Percentiles rank a stretch among this genome's conserved stretches.
These are phyloP conservation scores for Cutaneotrichosporon mucoides DNA, from an alignment of 1,284 basidiomycete species.

Conservation along the genomic window DNA sequence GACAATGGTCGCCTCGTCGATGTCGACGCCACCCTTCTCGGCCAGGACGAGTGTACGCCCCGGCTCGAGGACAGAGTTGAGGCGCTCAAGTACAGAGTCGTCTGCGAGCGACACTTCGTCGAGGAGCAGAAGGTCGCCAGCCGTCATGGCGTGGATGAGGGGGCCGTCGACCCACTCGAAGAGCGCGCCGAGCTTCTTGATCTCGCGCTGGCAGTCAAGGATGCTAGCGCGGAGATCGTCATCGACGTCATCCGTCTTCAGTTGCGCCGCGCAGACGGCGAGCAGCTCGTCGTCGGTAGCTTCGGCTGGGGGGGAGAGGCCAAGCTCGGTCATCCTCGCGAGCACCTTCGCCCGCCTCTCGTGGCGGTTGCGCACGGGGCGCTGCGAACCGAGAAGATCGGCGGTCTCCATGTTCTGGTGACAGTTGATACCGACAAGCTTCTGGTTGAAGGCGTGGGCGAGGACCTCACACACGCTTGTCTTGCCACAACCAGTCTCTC, in stretches of 20 bases:
- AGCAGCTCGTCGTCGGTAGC: conserved; percentile 32
- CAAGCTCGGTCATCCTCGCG: conserved; percentile 38
- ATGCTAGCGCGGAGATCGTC: conserved; percentile 18
- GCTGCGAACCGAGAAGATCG: conserved; percentile 89
- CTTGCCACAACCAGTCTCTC: conserved; percentile 96
- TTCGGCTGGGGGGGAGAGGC: conserved; percentile 17
- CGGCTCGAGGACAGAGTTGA: conserved; percentile 95
- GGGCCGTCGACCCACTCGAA: conserved; percentile 98
- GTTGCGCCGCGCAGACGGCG: conserved; percentile 1
- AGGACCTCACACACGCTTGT: conserved; percentile 94
- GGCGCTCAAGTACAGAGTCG: conserved; percentile 93
- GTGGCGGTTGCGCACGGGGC: conserved; percentile 81
- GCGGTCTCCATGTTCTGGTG: conserved; percentile 99
- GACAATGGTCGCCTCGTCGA: conserved; percentile 63
- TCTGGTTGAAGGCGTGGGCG: conserved; percentile 62
- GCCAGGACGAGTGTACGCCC: conserved; percentile 85
- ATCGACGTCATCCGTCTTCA: conserved; percentile 10
- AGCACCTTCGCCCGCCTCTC: conserved; percentile 47
- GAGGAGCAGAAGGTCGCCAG: conserved; percentile 80
- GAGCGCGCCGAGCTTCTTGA: conserved; percentile 61
- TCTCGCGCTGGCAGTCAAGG: conserved; percentile 25
- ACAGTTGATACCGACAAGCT: conserved; percentile 79
- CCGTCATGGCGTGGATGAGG: conserved; percentile 83
- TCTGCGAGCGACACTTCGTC: conserved; percentile 98
- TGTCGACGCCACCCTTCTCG: conserved; percentile 77